These are phyloP conservation scores for Aspergillus sclerotialis DNA, from an alignment of 2,329 filamentous ascomycete genomes.

Conservation along the genomic window DNA sequence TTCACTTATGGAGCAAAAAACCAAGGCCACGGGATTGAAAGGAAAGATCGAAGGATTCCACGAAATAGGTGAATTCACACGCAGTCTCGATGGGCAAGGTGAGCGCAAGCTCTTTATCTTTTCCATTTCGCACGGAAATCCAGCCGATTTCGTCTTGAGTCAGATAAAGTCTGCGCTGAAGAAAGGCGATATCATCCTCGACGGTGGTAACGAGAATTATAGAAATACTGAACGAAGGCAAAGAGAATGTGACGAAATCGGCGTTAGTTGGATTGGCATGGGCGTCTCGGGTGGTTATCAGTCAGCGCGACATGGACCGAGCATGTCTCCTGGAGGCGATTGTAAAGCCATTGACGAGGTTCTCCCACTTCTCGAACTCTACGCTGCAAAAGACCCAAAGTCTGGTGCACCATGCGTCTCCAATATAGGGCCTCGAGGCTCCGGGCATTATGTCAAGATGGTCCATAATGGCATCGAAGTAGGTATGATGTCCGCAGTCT, in stretches of 20 bases:
- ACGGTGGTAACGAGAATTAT: constrained; percentile 60
- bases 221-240: constrained; percentile 55
- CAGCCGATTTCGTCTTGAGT: constrained; percentile 14
- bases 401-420: constrained; percentile 52
- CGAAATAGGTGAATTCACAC: constrained; percentile 15
- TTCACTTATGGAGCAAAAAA: constrained; percentile 8
- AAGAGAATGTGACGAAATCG: constrained; percentile 44
- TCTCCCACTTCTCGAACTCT: constrained; percentile 50
- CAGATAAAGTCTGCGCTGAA: constrained; percentile 43
- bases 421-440: constrained; percentile 51
- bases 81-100: constrained; percentile 11
- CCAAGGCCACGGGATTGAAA: constrained; percentile 7
- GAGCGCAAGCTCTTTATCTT: constrained; percentile 17
- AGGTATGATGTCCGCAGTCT: constrained; percentile 56
- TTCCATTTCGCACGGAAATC: constrained; percentile 19
- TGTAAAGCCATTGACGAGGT: constrained; percentile 47
- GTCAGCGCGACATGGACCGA: constrained; percentile 54
- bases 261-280: constrained; percentile 55
- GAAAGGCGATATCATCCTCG: constrained; percentile 56
- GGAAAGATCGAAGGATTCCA: constrained; percentile 14
- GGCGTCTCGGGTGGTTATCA: constrained; percentile 62
- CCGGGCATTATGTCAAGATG: constrained; percentile 65
- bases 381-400: constrained; percentile 52
- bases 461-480: constrained; percentile 65
- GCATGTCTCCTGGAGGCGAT: constrained; percentile 56